A percentile compares a stretch with the other conserved stretches of the same genome.
These are phyloP conservation scores for Eucalyptus sideroxylon DNA, from an alignment of 345 rosid species.

Conservation along the genomic window DNA sequence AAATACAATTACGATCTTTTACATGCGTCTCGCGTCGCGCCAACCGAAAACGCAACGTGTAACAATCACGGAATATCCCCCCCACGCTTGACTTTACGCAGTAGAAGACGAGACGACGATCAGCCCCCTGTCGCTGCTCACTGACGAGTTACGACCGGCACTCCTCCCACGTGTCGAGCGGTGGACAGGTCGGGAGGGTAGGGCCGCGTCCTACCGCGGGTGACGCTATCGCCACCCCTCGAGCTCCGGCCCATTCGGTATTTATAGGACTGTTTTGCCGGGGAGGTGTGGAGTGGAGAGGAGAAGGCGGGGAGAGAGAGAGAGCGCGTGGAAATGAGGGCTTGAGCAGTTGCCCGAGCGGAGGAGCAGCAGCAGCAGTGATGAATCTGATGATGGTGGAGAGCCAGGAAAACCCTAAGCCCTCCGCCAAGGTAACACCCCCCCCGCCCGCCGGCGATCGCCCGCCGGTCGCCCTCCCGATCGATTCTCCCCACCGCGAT, in stretches of 20 bases:
- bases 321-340: not conserved
- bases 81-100: not conserved
- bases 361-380: not conserved
- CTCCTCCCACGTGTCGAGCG: not conserved
- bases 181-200: not conserved
- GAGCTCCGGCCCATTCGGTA: not conserved
- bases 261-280: not conserved
- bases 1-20: not conserved
- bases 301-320: too few species aligned
- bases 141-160: not conserved
- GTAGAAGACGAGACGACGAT: not conserved
- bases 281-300: not conserved
- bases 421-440: not conserved
- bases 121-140: not conserved
- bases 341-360: not conserved
- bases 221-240: not conserved
- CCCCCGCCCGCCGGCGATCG: not conserved
- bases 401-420: conserved; percentile 6
- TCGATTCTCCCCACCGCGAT: not conserved
- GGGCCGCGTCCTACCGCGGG: not conserved
- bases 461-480: not conserved
- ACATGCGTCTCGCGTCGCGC: not conserved
- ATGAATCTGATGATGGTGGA: not conserved
- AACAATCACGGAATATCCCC: not conserved
- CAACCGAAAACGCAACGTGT: not conserved